Conservation (phyloP, 768 basidiomycete species). For the Kwoniella botswanensis region DNA sequence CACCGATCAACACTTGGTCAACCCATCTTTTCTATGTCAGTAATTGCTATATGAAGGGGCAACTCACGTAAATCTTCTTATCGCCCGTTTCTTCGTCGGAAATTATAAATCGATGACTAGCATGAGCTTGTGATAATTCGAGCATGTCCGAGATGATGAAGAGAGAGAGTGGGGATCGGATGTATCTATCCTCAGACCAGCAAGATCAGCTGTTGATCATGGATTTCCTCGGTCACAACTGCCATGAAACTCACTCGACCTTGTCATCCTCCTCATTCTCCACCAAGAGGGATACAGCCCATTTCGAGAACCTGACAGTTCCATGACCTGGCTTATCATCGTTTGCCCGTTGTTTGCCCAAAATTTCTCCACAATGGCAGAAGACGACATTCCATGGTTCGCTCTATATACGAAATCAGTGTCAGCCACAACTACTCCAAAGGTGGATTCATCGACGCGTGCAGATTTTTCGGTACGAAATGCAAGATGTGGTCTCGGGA, state of each 20-base stretch:
- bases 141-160: constrained; percentile 90
- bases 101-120: constrained; percentile 87
- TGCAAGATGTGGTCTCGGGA: constrained; percentile 72
- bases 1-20: neutral
- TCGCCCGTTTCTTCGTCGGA: constrained; percentile 84
- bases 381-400: constrained; percentile 71
- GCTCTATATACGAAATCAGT: constrained; percentile 50
- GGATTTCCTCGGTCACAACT: constrained; percentile 39
- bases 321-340: constrained; percentile 34
- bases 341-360: constrained; percentile 62
- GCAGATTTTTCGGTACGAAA: no score
- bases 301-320: constrained; percentile 72
- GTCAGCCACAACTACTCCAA: neutral
- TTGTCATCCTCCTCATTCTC: constrained; percentile 53
- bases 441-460: no score
- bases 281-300: constrained; percentile 74
- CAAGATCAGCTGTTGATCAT: no score
- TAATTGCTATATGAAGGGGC: neutral
- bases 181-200: constrained; percentile 57
- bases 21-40: neutral
- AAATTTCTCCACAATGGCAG: constrained; percentile 81
- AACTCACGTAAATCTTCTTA: constrained; percentile 75
- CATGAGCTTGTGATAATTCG: constrained; percentile 88
- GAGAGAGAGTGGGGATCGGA: constrained; percentile 72
- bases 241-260: constrained; percentile 65